Evolutionary conservation across 73 alveolate species (phyloP), one percentile per base, ranked within the genome.

Genomic region (Urostyla sp.): DNA sequence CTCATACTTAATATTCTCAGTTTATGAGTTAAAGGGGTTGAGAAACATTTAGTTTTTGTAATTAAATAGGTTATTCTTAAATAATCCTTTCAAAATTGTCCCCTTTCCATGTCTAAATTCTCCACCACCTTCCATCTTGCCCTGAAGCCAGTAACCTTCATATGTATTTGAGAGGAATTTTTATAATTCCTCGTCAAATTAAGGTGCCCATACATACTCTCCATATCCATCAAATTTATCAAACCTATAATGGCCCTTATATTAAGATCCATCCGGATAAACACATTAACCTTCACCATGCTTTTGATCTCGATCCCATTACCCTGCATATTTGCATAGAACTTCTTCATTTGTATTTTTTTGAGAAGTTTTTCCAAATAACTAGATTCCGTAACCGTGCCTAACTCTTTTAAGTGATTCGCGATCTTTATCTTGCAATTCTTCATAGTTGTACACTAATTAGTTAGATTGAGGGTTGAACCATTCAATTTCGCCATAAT

Each of bases 111-210:
- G 18, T 21, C 44, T 36, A 4, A 63, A 20, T 21, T 63, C 32
- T 1, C 79, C 79, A n/a, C 37, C 38, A 3, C 79, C 79, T 63
- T 63, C 59, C 79, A 63, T 63, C 31, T 63, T 63, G 1, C 79
- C 79, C 21, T 63, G 23, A 20, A 1, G 26, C 79, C 79, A 63
- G 24, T 63, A 63, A 10, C 79, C 79, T 15, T 38, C 31, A 37
- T 63, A 63, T 26, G 37, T 18, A 11, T 11, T 5, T n/a, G 23
- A 11, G 6, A 13, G 5, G 27, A 18, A 8, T 13, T 40, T 40
- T 15, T 55, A 13, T 8, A 13, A 24, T 7, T 4, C 44, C 7
- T 40, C 50, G 2, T 23, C 60, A 63, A 63, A 63, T 63, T n/a
- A n/a, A n/a, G n/a, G n/a, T n/a, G n/a, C n/a, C n/a, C n/a, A n/a